Percentiles rank a stretch among this genome's conserved stretches.
Conservation (phyloP, 2,329 filamentous ascomycete species). For the Teratosphaeria zuluensis region DNA sequence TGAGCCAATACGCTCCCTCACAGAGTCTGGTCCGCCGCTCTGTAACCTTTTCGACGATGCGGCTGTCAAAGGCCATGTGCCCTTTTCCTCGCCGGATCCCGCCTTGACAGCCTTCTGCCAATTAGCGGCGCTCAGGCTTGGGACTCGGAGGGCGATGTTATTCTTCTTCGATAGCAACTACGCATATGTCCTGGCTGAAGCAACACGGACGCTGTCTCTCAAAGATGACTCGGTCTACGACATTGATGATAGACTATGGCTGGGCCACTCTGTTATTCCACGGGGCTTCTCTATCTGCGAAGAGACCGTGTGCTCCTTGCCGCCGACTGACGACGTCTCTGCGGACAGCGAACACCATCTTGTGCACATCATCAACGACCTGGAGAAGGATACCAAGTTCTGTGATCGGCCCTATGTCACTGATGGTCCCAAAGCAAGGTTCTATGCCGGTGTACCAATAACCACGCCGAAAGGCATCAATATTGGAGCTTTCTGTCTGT, state of each 20-base stretch:
- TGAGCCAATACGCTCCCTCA: slow-evolving; percentile 18
- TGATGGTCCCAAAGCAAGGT: slow-evolving; percentile 25
- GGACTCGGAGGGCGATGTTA: slow-evolving; percentile 1
- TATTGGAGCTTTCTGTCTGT: slow-evolving; percentile 52
- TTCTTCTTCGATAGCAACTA: slow-evolving; percentile 3
- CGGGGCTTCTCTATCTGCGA: slow-evolving; percentile 23
- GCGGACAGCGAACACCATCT: neutral
- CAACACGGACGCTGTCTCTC: slow-evolving; percentile 1
- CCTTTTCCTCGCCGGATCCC: slow-evolving; percentile 20
- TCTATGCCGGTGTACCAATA: slow-evolving; percentile 54
- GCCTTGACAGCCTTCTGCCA: slow-evolving; percentile 43
- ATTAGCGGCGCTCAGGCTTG: slow-evolving; percentile 32
- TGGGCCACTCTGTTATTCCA: slow-evolving; percentile 21
- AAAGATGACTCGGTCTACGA: slow-evolving; percentile 13
- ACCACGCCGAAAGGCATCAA: slow-evolving; percentile 47
- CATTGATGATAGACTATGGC: slow-evolving; percentile 18
- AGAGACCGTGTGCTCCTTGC: slow-evolving; percentile 15
- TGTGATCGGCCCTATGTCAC: slow-evolving; percentile 20
- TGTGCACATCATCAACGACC: slow-evolving; percentile 21
- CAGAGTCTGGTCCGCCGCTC: slow-evolving; percentile 15
- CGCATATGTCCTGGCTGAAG: slow-evolving; percentile 3
- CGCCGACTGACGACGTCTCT: neutral
- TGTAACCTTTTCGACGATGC: slow-evolving; percentile 17
- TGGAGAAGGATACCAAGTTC: slow-evolving; percentile 18
- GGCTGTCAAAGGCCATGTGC: slow-evolving; percentile 14